Conservation (phyloP, 306 rosid species). For the Pyrus communis region DNA sequence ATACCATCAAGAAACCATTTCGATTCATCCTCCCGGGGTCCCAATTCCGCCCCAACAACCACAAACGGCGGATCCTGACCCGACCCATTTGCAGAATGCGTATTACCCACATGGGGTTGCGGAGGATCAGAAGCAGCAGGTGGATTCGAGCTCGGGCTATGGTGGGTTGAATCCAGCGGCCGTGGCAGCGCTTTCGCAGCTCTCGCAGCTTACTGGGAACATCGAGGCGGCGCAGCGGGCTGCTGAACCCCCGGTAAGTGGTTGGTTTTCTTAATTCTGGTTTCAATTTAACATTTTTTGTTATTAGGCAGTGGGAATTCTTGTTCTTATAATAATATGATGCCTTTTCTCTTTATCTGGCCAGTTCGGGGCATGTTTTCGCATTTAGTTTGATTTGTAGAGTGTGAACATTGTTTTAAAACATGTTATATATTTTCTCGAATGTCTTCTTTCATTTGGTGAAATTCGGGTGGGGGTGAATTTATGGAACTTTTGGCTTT, state of each 20-base stretch:
- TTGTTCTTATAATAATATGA: background rate
- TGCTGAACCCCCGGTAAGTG: conserved; percentile 15
- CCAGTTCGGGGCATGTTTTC: background rate
- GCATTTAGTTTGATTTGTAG: background rate
- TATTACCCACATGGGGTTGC: conserved; percentile 14
- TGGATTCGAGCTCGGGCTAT: background rate
- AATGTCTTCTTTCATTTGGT: background rate
- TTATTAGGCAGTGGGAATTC: background rate
- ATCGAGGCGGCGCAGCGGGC: conserved; percentile 19
- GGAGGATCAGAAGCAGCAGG: conserved; percentile 3
- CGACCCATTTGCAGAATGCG: conserved; percentile 15
- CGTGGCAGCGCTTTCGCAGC: conserved; percentile 12
- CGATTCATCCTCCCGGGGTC: conserved; percentile 40
- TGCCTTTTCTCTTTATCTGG: background rate
- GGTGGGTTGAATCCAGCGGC: conserved; percentile 15
- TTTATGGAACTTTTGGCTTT: background rate
- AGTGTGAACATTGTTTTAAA: background rate
- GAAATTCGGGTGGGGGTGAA: background rate
- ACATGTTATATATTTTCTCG: background rate
- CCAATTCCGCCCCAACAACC: conserved; percentile 8
- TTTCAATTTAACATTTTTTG: background rate
- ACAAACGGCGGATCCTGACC: background rate
- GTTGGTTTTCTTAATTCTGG: background rate
- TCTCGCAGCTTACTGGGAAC: conserved; percentile 8
- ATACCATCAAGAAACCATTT: conserved; percentile 21